A percentile compares a stretch with the other conserved stretches of the same genome.
Conservation (phyloP, 1,284 basidiomycete species). For the Testicularia cyperi region DNA sequence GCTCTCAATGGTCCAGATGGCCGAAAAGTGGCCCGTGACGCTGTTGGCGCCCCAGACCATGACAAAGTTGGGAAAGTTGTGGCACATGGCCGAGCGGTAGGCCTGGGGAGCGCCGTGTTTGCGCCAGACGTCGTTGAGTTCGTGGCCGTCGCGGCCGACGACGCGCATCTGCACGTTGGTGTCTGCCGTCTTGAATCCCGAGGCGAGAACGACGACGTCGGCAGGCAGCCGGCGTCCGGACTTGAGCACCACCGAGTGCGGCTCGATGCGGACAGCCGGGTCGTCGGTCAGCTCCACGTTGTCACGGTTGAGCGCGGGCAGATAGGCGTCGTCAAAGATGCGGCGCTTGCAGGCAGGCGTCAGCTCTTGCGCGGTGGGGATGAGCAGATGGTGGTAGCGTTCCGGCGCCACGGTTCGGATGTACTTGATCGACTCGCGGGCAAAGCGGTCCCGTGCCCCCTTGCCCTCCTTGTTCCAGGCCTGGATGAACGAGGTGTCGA, state of each 20-base stretch:
- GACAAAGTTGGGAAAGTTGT: slow-evolving; percentile 45
- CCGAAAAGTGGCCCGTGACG: slow-evolving; percentile 38
- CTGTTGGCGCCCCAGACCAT: slow-evolving; percentile 37
- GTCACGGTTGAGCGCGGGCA: slow-evolving; percentile 19
- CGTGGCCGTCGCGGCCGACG: slow-evolving; percentile 16
- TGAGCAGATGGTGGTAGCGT: slow-evolving; percentile 43
- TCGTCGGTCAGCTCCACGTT: slow-evolving; percentile 33
- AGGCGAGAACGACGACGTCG: slow-evolving; percentile 33
- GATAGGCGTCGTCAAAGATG: slow-evolving; percentile 39
- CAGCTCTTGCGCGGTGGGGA: slow-evolving; percentile 33
- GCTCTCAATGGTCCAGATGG: slow-evolving; percentile 26
- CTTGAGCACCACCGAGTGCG: slow-evolving; percentile 19
- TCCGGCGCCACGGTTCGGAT: slow-evolving; percentile 36
- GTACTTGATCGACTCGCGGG: slow-evolving; percentile 16
- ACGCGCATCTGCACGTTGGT: slow-evolving; percentile 23
- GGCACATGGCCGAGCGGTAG: slow-evolving; percentile 33
- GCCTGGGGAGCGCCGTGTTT: slow-evolving; percentile 22
- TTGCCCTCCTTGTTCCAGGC: slow-evolving; percentile 16
- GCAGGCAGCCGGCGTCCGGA: slow-evolving; percentile 25
- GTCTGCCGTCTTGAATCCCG: slow-evolving; percentile 34
- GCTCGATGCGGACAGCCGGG: slow-evolving; percentile 14
- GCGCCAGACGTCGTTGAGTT: slow-evolving; percentile 27
- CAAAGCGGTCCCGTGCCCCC: slow-evolving; percentile 15
- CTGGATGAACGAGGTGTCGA: slow-evolving; percentile 25
- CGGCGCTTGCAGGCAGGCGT: slow-evolving; percentile 41